Conservation (phyloP, 306 rosid genomes). For the Rubus parviflorus region DNA sequence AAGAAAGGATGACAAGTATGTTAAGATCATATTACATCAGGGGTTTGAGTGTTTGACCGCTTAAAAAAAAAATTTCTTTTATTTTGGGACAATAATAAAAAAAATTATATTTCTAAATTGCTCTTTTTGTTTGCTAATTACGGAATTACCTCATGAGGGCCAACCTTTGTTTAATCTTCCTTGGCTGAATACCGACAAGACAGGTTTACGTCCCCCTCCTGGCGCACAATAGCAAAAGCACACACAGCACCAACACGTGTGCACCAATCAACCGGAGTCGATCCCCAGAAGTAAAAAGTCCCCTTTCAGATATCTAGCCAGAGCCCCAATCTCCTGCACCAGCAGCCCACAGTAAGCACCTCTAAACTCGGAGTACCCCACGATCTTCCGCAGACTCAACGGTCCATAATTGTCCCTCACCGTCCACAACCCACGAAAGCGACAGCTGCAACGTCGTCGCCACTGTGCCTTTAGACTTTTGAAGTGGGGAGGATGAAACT, state of each 20-base stretch:
- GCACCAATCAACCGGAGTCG: not conserved
- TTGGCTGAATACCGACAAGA: not conserved
- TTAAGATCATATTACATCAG: too few relatives aligned
- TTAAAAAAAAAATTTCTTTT: too few relatives aligned
- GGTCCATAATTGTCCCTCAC: not conserved
- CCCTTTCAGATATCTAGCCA: not conserved
- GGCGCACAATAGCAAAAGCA: constrained; percentile 19
- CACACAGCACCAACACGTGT: constrained; percentile 9
- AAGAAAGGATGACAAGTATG: too few relatives aligned
- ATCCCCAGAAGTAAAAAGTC: not conserved
- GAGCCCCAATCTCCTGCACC: constrained; percentile 3
- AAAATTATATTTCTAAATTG: too few relatives aligned
- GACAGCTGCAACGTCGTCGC: not conserved
- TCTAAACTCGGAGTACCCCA: not conserved
- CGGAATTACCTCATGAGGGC: too few relatives aligned
- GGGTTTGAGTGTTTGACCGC: too few relatives aligned
- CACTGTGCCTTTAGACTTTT: not conserved
- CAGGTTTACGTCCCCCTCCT: not conserved
- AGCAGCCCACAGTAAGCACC: not conserved
- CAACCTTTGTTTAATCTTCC: not conserved
- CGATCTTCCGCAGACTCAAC: not conserved
- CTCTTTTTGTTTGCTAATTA: too few relatives aligned
- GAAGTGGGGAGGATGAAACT: constrained; percentile 8
- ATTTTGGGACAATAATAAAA: too few relatives aligned
- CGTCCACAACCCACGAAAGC: not conserved